Conservation (phyloP, 495 filamentous ascomycete genomes). For the Thermothielavioides terrestris region DNA sequence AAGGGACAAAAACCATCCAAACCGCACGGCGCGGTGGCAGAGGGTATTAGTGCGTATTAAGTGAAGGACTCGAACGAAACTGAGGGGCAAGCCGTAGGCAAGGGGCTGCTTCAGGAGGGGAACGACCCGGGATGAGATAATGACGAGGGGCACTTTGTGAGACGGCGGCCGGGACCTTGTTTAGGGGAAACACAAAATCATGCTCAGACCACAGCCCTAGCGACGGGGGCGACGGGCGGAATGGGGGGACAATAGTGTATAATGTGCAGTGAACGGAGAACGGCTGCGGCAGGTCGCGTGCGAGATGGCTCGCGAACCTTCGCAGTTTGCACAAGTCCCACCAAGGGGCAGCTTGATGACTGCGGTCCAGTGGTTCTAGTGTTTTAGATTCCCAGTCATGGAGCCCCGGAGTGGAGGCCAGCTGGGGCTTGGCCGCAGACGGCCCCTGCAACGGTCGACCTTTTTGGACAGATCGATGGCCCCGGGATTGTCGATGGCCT, state of each 20-base stretch:
- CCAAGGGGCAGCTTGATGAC: conserved; percentile 8
- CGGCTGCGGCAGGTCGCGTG: conserved; percentile 6
- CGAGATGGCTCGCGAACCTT: conserved; percentile 23
- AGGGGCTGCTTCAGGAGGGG: conserved; percentile 3
- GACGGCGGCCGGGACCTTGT: conserved; percentile 18
- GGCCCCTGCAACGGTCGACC: neutral
- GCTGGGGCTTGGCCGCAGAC: conserved; percentile 16
- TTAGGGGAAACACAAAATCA: conserved; percentile 9
- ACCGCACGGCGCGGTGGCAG: neutral
- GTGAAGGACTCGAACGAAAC: conserved; percentile 2
- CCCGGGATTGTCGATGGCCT: neutral
- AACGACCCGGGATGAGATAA: conserved; percentile 9
- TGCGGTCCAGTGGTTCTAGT: conserved; percentile 23
- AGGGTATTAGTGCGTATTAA: neutral
- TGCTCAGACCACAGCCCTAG: neutral
- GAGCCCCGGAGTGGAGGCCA: conserved; percentile 22
- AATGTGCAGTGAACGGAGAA: too few species aligned
- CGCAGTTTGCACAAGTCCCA: conserved; percentile 16
- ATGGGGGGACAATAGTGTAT: conserved; percentile 17
- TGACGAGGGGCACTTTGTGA: conserved; percentile 17
- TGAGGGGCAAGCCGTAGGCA: neutral
- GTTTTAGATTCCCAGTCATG: conserved; percentile 29
- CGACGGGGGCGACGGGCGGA: conserved; percentile 4
- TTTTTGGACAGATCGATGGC: neutral
- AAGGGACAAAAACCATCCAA: neutral